These are phyloP conservation scores for Camillea tinctor DNA, from an alignment of 2,329 filamentous ascomycete genomes.

Conservation along the genomic window DNA sequence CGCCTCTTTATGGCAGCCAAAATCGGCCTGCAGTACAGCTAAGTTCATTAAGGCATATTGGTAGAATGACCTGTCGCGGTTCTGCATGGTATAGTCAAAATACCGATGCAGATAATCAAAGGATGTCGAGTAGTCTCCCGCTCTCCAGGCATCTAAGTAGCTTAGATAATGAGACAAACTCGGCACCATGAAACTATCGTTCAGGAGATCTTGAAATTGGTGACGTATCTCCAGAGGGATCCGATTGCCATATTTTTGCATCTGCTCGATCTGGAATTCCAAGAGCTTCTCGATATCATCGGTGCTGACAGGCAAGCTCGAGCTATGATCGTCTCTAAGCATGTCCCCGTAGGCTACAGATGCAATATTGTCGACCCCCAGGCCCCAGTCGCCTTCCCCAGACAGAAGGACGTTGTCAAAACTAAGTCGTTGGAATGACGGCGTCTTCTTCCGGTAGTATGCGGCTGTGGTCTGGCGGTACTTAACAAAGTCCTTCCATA, in stretches of 20 bases:
- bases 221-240: constrained; percentile 71
- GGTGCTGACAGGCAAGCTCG: constrained; percentile 59
- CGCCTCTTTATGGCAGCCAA: constrained; percentile 86
- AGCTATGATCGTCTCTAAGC: constrained; percentile 42
- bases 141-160: constrained; percentile 89
- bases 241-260: constrained; percentile 79
- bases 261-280: constrained; percentile 83
- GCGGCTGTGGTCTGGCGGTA: constrained; percentile 75
- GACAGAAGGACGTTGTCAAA: constrained; percentile 56
- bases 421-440: constrained; percentile 54
- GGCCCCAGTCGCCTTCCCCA: constrained; percentile 51
- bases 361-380: constrained; percentile 45
- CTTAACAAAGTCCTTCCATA: constrained; percentile 81
- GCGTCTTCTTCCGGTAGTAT: constrained; percentile 63
- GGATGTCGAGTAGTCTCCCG: constrained; percentile 84
- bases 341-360: constrained; percentile 53
- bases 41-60: constrained; percentile 94
- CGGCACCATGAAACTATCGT: constrained; percentile 65
- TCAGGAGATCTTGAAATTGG: constrained; percentile 68
- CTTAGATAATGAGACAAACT: constrained; percentile 75
- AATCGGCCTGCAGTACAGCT: constrained; percentile 90
- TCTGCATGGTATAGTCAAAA: constrained; percentile 94
- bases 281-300: constrained; percentile 79
- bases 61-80: constrained; percentile 79
- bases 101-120: constrained; percentile 92